Evolutionary conservation across 768 basidiomycete genomes (phyloP).

Genomic region (Chalciporus pseudorubinellus): DNA sequence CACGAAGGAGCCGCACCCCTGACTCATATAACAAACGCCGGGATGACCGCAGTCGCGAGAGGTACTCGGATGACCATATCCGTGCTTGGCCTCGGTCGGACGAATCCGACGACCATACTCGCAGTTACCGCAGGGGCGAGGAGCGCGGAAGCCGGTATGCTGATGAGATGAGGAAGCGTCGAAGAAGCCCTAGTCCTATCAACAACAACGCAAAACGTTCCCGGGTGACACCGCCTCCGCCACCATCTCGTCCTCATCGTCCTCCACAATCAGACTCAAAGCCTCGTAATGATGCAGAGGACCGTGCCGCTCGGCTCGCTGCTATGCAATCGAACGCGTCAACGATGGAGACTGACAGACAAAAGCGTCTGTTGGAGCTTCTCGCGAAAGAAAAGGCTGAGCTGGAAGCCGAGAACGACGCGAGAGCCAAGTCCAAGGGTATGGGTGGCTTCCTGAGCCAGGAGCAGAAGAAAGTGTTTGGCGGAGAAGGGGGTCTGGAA

Average conservation of each 20-base stretch:
- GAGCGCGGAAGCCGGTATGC: slow-evolving; percentile 21
- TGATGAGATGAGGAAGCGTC: slow-evolving; percentile 39
- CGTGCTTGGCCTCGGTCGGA: slow-evolving; percentile 50
- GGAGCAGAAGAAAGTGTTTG: slow-evolving; percentile 84
- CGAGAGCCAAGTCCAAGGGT: slow-evolving; percentile 68
- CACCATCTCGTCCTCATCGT: slow-evolving; percentile 19
- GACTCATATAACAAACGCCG: slow-evolving; percentile 15
- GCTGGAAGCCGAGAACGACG: slow-evolving; percentile 65
- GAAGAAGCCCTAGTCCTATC: slow-evolving; percentile 36
- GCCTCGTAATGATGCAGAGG: slow-evolving; percentile 36
- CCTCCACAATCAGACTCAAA: slow-evolving; percentile 12
- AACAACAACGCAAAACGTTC: slow-evolving; percentile 44
- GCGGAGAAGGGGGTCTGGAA: slow-evolving; percentile 73
- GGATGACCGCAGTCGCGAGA: slow-evolving; percentile 7
- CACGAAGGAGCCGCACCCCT: slow-evolving; percentile 32
- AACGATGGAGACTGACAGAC: slow-evolving; percentile 64
- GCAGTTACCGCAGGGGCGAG: slow-evolving; percentile 27
- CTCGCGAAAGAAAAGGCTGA: slow-evolving; percentile 79
- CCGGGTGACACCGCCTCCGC: slow-evolving; percentile 43
- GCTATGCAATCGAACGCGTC: slow-evolving; percentile 81
- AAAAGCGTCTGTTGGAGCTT: slow-evolving; percentile 64
- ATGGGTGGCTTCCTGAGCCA: slow-evolving; percentile 78
- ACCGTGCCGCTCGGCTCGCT: slow-evolving; percentile 82
- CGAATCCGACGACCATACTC: slow-evolving; percentile 46
- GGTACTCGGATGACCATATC: slow-evolving; percentile 19